Evolutionary conservation across 805 yeast species (phyloP).

Genomic region (Geotrichum ghanense): DNA sequence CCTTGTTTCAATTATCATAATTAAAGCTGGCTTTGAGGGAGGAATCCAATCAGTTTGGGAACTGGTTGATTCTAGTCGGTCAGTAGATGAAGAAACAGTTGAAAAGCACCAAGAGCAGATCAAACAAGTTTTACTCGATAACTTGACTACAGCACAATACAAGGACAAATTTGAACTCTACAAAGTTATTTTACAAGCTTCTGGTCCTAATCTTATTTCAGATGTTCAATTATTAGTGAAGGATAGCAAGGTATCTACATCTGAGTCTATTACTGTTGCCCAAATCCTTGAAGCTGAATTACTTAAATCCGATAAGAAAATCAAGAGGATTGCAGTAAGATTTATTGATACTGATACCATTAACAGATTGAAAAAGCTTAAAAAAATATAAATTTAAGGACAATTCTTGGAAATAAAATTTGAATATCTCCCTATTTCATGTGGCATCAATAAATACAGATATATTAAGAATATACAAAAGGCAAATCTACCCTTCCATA

Average conservation of each 20-base stretch:
- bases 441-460: not conserved
- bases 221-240: slow-evolving; percentile 5
- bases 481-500: not conserved
- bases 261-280: slow-evolving; percentile 6
- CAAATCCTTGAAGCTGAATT: slow-evolving; percentile 5
- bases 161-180: slow-evolving; percentile 7
- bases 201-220: slow-evolving; percentile 14
- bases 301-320: slow-evolving; percentile 4
- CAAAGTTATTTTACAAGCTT: slow-evolving; percentile 14
- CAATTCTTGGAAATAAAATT: no score
- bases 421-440: not conserved
- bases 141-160: slow-evolving; percentile 1
- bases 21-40: slow-evolving; percentile 76
- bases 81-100: slow-evolving; percentile 2
- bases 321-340: slow-evolving; percentile 7
- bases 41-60: slow-evolving; percentile 61
- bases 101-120: slow-evolving; percentile 7
- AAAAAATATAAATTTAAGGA: not conserved
- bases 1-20: slow-evolving; percentile 67
- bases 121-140: slow-evolving; percentile 6
- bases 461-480: not conserved
- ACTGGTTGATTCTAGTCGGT: slow-evolving; percentile 46
- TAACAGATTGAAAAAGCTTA: not conserved
- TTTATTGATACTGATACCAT: not conserved
- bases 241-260: slow-evolving; percentile 3